Percentiles rank a stretch among this genome's conserved stretches.
Conservation (phyloP, 768 basidiomycete genomes). For the Termitomyces titanicus region DNA sequence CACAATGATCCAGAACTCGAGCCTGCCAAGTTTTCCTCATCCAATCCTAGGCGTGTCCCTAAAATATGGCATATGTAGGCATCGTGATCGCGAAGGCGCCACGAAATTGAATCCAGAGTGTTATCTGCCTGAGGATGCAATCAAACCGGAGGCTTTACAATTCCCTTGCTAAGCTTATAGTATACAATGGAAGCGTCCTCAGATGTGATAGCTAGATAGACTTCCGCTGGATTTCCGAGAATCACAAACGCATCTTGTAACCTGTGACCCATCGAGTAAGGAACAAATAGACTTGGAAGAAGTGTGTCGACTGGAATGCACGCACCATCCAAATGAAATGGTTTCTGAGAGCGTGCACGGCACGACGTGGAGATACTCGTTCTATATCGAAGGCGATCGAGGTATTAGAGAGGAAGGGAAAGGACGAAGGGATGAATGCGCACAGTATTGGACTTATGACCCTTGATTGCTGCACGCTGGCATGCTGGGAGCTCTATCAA, state of each 20-base stretch:
- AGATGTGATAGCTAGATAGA: constrained; percentile 70
- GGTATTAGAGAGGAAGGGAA: constrained; percentile 2
- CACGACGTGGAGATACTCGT: constrained; percentile 46
- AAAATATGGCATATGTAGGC: too few species aligned
- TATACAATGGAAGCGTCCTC: constrained; percentile 84
- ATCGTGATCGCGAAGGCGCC: too few species aligned
- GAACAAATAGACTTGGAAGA: neutral
- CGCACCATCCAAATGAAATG: constrained; percentile 59
- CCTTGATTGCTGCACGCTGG: constrained; percentile 55
- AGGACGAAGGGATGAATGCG: constrained; percentile 11
- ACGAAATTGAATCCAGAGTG: neutral
- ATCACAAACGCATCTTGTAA: constrained; percentile 52
- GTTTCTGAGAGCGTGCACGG: constrained; percentile 69
- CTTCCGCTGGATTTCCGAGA: constrained; percentile 41
- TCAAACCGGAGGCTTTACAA: constrained; percentile 68
- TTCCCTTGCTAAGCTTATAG: constrained; percentile 75
- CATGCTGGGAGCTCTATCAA: constrained; percentile 57
- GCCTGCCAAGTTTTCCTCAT: too few species aligned
- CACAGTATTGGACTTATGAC: constrained; percentile 52
- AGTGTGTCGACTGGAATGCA: neutral
- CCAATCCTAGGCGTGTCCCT: too few species aligned
- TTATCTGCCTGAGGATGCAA: neutral
- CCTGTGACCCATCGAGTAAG: constrained; percentile 31
- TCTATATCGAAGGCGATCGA: constrained; percentile 27
- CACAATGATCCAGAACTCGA: neutral